Evolutionary conservation across 768 basidiomycete genomes (phyloP).

Genomic region (Pholiota microspora): DNA sequence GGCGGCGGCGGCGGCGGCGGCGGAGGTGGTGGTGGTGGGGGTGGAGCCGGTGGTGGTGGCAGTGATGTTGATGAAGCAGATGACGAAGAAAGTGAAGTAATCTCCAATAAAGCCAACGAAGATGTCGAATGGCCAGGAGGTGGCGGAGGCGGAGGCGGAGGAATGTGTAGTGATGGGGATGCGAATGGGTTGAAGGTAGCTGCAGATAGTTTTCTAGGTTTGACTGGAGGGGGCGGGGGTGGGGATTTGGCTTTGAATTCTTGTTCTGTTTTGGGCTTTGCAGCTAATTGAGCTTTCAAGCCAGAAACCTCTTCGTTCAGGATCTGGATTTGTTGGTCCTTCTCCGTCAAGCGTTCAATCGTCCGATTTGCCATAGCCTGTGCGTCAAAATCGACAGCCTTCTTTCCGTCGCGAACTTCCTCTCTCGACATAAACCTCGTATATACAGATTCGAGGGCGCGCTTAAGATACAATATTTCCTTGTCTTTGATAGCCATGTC

Average conservation of each 20-base stretch:
- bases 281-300: constrained; percentile 49
- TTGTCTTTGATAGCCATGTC: constrained; percentile 57
- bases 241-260: constrained; percentile 68
- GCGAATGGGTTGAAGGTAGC: constrained; percentile 9
- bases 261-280: constrained; percentile 60
- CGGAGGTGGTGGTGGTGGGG: constrained; percentile 16
- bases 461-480: constrained; percentile 73
- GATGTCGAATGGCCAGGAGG: constrained; percentile 22
- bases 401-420: constrained; percentile 45
- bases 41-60: constrained; percentile 25
- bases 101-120: background rate
- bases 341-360: constrained; percentile 65
- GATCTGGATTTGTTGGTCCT: constrained; percentile 60
- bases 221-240: constrained; percentile 54
- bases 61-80: constrained; percentile 28
- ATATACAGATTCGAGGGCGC: constrained; percentile 86
- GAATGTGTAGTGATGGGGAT: constrained; percentile 43
- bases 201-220: constrained; percentile 26
- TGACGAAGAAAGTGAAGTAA: too few species aligned
- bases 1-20: constrained; percentile 3
- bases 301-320: constrained; percentile 50
- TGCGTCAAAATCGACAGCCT: constrained; percentile 56
- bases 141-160: constrained; percentile 30
- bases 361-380: constrained; percentile 67
- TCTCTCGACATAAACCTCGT: constrained; percentile 66